Evolutionary conservation across 306 rosid species (phyloP).

Genomic region (Leucaena leucocephala): DNA sequence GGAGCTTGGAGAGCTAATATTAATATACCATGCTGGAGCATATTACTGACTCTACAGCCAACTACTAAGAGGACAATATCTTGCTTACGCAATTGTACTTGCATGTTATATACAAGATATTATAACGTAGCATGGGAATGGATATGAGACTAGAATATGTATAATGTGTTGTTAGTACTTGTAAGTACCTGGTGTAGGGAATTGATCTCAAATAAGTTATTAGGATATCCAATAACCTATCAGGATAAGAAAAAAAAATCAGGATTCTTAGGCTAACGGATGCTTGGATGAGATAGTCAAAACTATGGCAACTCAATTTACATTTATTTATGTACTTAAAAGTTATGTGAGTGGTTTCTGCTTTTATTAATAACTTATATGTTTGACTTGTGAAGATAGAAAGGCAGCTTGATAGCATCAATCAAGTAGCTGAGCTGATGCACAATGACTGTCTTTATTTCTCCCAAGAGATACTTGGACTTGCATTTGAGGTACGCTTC

Average conservation of each 20-base stretch:
- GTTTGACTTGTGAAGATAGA: slow-evolving; percentile 89
- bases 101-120: not conserved
- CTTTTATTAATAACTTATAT: slow-evolving; percentile 38
- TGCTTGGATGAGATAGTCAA: not conserved
- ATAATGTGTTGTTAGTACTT: not conserved
- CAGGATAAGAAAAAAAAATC: not conserved
- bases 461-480: slow-evolving; percentile 88
- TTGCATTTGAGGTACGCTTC: slow-evolving; percentile 84
- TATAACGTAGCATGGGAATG: not conserved
- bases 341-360: slow-evolving; percentile 15
- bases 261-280: not conserved
- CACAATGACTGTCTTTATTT: slow-evolving; percentile 92
- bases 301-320: not conserved
- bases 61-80: not conserved
- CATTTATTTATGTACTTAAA: slow-evolving; percentile 2
- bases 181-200: not conserved
- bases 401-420: slow-evolving; percentile 87
- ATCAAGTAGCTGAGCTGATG: slow-evolving; percentile 84
- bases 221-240: not conserved
- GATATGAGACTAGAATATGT: not conserved
- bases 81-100: not conserved
- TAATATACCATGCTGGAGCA: not conserved
- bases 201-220: not conserved
- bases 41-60: not conserved
- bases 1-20: not conserved